A percentile compares a stretch with the other conserved stretches of the same genome.
Evolutionary conservation across 129 eudicot species (phyloP).

Genomic region (Heracleum sosnowskyi): DNA sequence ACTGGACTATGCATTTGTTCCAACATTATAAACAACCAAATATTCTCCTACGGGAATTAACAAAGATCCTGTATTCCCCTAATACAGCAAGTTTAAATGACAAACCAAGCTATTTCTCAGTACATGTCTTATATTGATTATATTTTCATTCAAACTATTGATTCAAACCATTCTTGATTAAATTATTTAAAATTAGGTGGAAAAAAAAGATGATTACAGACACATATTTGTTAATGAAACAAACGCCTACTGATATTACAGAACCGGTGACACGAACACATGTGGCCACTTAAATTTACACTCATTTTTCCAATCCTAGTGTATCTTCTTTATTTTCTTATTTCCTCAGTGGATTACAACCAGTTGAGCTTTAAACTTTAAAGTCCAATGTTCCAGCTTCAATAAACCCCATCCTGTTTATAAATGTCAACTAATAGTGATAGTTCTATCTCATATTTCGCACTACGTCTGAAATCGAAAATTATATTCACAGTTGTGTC

Average conservation of each 20-base stretch:
- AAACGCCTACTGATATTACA: background rate
- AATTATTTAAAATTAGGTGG: too few relatives aligned
- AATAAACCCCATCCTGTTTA: background rate
- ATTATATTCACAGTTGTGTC: too few relatives aligned
- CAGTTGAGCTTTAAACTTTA: background rate
- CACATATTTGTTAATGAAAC: background rate
- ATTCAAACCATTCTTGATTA: too few relatives aligned
- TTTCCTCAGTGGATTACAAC: background rate
- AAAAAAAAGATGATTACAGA: too few relatives aligned
- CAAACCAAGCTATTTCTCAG: background rate
- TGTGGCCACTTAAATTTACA: background rate
- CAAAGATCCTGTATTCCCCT: background rate
- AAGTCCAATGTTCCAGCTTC: background rate
- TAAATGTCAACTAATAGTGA: background rate
- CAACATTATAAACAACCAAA: background rate
- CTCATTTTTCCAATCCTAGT: too few relatives aligned
- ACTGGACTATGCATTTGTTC: too few relatives aligned
- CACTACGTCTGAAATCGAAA: too few relatives aligned
- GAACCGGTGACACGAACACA: background rate
- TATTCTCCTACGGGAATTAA: background rate
- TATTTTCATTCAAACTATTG: background rate
- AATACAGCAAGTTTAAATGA: background rate
- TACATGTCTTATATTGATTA: background rate
- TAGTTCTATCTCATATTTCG: background rate
- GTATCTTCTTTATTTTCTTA: too few relatives aligned